phyloP scores from a whole-genome alignment of 2,329 filamentous ascomycete species.

The Sporothrix pallida region DNA sequence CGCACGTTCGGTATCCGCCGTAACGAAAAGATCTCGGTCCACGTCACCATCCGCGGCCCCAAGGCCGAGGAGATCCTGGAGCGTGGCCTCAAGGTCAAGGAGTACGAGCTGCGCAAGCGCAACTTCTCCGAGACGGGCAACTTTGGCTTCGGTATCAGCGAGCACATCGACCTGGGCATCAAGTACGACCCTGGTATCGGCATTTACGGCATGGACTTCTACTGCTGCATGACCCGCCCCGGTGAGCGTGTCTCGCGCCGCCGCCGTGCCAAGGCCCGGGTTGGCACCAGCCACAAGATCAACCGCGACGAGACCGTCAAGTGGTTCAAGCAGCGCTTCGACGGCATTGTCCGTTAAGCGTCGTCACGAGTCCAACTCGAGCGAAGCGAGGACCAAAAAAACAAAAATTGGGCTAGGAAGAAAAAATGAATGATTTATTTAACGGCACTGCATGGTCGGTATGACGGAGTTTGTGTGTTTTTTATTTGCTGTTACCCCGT shows the following conservation, averaged over 20 bases:
- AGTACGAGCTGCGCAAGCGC: conserved; percentile 98
- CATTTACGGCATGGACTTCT: conserved; percentile 99
- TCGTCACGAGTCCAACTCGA: conserved; percentile 35
- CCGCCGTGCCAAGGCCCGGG: conserved; percentile 82
- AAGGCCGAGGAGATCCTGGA: conserved; percentile 99
- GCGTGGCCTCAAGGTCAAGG: conserved; percentile 99
- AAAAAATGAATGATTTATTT: conserved; percentile 26
- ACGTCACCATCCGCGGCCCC: conserved; percentile 98
- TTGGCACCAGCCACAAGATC: conserved; percentile 91
- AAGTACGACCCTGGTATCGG: conserved; percentile 98
- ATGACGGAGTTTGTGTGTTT: conserved; percentile 27
- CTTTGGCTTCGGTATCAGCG: conserved; percentile 99
- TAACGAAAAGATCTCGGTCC: conserved; percentile 99
- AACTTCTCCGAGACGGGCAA: conserved; percentile 99
- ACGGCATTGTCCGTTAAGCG: conserved; percentile 96
- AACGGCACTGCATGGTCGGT: conserved; percentile 31
- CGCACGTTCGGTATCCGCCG: conserved; percentile 99
- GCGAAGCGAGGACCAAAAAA: conserved; percentile 33
- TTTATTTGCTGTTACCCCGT: conserved; percentile 21
- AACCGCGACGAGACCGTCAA: conserved; percentile 93
- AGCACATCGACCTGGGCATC: conserved; percentile 99
- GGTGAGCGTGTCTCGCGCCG: conserved; percentile 98
- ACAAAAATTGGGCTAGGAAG: conserved; percentile 35
- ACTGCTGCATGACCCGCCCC: conserved; percentile 99
- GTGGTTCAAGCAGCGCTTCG: conserved; percentile 92